These are phyloP conservation scores for Trametes pubescens DNA, from an alignment of 1,284 basidiomycete genomes.

Conservation along the genomic window DNA sequence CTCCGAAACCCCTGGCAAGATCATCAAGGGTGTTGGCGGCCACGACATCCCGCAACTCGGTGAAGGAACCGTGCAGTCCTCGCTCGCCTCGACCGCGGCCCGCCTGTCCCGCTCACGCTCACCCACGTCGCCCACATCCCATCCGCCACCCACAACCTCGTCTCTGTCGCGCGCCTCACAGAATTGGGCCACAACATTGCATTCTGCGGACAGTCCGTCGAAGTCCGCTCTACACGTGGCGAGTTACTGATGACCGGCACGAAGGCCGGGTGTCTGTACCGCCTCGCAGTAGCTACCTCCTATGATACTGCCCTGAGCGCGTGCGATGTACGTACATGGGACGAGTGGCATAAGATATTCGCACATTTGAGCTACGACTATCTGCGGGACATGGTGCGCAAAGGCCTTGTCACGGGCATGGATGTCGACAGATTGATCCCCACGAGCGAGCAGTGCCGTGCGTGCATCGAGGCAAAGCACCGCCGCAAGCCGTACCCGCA, in stretches of 20 bases:
- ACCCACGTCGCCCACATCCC: neutral
- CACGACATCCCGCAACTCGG: neutral
- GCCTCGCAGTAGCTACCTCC: neutral
- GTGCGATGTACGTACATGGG: neutral
- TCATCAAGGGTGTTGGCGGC: neutral
- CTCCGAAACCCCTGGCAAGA: neutral
- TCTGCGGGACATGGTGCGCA: neutral
- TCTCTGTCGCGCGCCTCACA: neutral
- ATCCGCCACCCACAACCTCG: neutral
- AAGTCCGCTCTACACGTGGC: neutral
- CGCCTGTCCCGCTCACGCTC: constrained; percentile 1
- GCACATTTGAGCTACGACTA: neutral
- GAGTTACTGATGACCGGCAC: neutral
- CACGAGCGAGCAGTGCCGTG: constrained; percentile 7
- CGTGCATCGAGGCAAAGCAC: constrained; percentile 4
- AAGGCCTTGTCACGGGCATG: constrained; percentile 7
- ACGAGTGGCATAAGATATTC: neutral
- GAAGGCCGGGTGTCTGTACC: neutral
- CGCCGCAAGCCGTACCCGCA: no score
- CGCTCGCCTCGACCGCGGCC: no score
- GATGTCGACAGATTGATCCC: constrained; percentile 13
- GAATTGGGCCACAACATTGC: no score
- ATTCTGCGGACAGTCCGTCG: no score
- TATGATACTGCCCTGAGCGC: neutral
- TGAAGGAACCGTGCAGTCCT: neutral